A percentile compares a stretch with the other conserved stretches of the same genome.
Conservation (phyloP, 2,329 filamentous ascomycete genomes). For the Herpotrichia juniperi region DNA sequence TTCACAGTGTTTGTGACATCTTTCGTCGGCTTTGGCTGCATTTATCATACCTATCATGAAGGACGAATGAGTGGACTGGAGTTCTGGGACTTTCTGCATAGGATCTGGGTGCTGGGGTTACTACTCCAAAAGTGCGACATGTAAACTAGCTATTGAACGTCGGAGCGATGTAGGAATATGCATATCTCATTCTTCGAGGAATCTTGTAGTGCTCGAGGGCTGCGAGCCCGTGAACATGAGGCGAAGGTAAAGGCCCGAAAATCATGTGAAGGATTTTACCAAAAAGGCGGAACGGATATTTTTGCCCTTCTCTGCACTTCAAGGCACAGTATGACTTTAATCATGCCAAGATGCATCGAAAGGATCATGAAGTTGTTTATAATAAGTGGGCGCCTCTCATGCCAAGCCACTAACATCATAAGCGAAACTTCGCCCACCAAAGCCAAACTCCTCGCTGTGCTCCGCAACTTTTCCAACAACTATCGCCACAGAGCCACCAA, state of each 20-base stretch:
- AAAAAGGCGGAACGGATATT: too few relatives aligned
- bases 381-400: not conserved
- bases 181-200: not conserved
- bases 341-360: too few relatives aligned
- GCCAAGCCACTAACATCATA: not conserved
- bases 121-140: conserved; percentile 29
- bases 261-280: too few relatives aligned
- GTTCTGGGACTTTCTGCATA: conserved; percentile 37
- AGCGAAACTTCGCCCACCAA: conserved; percentile 15
- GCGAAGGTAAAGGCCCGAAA: too few relatives aligned
- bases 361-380: too few relatives aligned
- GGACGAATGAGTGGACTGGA: conserved; percentile 31
- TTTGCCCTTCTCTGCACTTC: too few relatives aligned
- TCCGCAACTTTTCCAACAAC: conserved; percentile 28
- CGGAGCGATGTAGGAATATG: conserved; percentile 3
- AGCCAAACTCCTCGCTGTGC: conserved; percentile 11
- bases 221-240: too few relatives aligned
- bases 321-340: too few relatives aligned
- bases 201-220: not conserved
- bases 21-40: not conserved
- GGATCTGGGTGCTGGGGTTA: conserved; percentile 16
- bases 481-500: conserved; percentile 47
- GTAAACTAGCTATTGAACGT: conserved; percentile 23
- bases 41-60: conserved; percentile 12
- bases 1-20: conserved; percentile 17